Evolutionary conservation across 345 rosid species (phyloP), one percentile per base, ranked within the genome.

Genomic region (Dimocarpus longan): DNA sequence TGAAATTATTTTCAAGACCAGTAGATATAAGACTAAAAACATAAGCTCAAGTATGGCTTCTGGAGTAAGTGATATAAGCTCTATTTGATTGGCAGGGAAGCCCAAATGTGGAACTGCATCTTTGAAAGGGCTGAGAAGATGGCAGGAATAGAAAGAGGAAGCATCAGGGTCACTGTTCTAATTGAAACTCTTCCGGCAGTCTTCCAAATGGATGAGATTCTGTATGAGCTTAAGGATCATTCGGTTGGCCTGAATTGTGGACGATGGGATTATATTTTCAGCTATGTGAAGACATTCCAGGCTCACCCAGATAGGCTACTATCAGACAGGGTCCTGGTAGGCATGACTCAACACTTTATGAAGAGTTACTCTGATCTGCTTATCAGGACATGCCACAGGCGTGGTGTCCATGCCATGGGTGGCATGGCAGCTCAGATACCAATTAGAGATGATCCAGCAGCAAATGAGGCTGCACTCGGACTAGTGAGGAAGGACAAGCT

Each of bases 381-480:
- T 81, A 91, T 96, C 80, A 79, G 83, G 71, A 93, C 98, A 6
- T 94, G 99, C 78, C 99, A 96, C 39, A 84, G 85, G 81, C 95
- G 94, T 0, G 92, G 98, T 1, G 97, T 91, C 39, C 98, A 96
- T 46, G 97, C 98, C 87, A 96, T 94, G 98, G 97, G 99, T 0
- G 98, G 99, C 66, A 94, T 96, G 98, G 97, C 97, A 10, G 98
- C 98, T 75, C 99, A 94, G 80, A 94, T 93, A 84, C 99, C 97
- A 0, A 91, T 94, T 67, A 90, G 89, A 81, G 97, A 93, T 68
- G 97, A 96, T 66, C 91, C 88, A 0, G 84, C 57, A 46, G 99
- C 95, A 15, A 96, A 96, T 62, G 93, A 94, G 79, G 91, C 85
- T 8, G 98, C 99, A 6, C 70, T 96, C 40, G 97, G 91, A 10